phyloP scores from a whole-genome alignment of 345 rosid genomes.

The Firmiana major region DNA sequence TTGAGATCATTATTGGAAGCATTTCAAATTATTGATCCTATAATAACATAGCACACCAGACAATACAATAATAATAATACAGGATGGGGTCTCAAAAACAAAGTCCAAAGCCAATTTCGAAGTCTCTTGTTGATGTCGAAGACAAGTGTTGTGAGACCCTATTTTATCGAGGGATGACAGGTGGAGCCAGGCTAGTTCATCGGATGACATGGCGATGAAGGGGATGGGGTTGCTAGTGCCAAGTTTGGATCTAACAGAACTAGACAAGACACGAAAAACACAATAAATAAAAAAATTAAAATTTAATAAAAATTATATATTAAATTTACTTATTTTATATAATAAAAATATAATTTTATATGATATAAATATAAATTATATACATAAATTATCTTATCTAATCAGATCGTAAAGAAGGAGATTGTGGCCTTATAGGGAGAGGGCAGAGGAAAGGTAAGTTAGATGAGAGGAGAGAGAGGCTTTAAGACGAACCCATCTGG shows the following conservation, averaged over 20 bases:
- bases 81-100: background rate
- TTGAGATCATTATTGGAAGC: slow-evolving; percentile 8
- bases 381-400: too few relatives aligned
- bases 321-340: too few relatives aligned
- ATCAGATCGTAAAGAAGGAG: slow-evolving; percentile 7
- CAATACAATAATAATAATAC: background rate
- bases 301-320: too few relatives aligned
- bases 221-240: background rate
- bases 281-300: too few relatives aligned
- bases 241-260: too few relatives aligned
- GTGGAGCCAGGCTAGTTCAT: slow-evolving; percentile 11
- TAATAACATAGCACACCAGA: background rate
- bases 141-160: slow-evolving; percentile 20
- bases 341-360: too few relatives aligned
- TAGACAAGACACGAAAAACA: too few relatives aligned
- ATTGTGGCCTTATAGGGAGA: background rate
- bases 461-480: background rate
- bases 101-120: background rate
- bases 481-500: slow-evolving; percentile 45
- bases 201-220: slow-evolving; percentile 16
- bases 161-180: slow-evolving; percentile 3
- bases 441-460: slow-evolving; percentile 12
- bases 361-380: too few relatives aligned
- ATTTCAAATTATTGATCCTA: slow-evolving; percentile 12
- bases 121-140: slow-evolving; percentile 20